Conservation (phyloP, 805 yeast genomes). For the Candida argentea region DNA sequence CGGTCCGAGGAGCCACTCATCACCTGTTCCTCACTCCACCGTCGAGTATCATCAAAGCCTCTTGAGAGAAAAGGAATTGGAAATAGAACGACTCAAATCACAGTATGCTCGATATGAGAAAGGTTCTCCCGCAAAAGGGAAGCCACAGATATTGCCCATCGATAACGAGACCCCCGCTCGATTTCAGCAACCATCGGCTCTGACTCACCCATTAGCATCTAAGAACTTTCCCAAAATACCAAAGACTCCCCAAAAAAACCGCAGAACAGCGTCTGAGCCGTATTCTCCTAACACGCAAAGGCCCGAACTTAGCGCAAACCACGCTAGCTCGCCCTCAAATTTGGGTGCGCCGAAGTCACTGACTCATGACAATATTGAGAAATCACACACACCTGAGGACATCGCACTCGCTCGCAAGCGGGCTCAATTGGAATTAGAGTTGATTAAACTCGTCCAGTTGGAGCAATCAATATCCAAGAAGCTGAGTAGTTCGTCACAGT, state of each 20-base stretch:
- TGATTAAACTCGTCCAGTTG: slow-evolving; percentile 22
- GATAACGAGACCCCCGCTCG: slow-evolving; percentile 1
- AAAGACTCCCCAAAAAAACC: slow-evolving; percentile 4
- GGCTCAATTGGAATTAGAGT: slow-evolving; percentile 30
- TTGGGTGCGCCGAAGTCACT: slow-evolving; percentile 6
- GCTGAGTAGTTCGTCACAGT: no score
- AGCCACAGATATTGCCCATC: not conserved
- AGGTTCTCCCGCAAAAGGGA: no score
- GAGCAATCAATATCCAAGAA: slow-evolving; percentile 10
- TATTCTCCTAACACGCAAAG: slow-evolving; percentile 1
- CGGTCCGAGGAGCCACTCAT: no score
- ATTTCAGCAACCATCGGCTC: slow-evolving; percentile 1
- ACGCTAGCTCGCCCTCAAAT: slow-evolving; percentile 1
- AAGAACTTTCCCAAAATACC: no score
- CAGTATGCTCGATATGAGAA: not conserved
- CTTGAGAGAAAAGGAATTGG: slow-evolving; percentile 17
- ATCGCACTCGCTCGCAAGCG: slow-evolving; percentile 23
- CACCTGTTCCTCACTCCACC: no score
- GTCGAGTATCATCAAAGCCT: no score
- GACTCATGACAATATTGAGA: slow-evolving; percentile 1
- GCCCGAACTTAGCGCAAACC: not conserved
- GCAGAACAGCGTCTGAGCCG: no score
- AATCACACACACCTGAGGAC: no score
- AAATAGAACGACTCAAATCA: slow-evolving; percentile 17
- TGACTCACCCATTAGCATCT: no score